Evolutionary conservation across 192 early-diverging fungal species (phyloP), one percentile per base, ranked within the genome.

Genomic region (Podila clonocystis): DNA sequence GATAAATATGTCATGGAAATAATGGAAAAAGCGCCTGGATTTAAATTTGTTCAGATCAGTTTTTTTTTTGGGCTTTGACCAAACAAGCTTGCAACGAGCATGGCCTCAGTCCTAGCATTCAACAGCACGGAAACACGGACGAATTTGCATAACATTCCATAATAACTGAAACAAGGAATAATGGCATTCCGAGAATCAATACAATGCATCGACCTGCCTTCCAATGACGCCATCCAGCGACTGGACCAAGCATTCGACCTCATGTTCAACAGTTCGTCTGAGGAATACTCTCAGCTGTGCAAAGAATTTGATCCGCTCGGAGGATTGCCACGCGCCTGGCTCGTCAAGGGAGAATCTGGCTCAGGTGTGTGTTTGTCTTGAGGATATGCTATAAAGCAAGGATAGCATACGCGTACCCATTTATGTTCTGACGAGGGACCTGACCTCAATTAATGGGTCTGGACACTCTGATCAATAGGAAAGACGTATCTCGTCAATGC

Each of bases 321-420:
- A 4, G 77, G 77, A 5, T 22, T 80, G 1, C 77, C 77, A 0
- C 50, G 71, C n/a, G 48, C 77, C 41, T 80, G 77, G 77, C 38
- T 80, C 19, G 50, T 80, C 49, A 73, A 80, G 33, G 77, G 77
- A 5, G 77, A 80, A 3, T 80, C 77, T 60, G 77, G 77, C 28
- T 29, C 64, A 63, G 76, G 76, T 76, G 59, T 1, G 34, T 48
- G 2, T 61, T 61, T 36, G 31, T 31, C 5, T 45, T 5, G 41
- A 13, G 13, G 41, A 45, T 1, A 17, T 15, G 3, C 13, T 17
- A 9, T 15, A 0, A 12, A 15, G 41, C 2, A 45, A 17, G 2
- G 3, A 11, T 17, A 1, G 19, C 36, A 29, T 8, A 17, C 36
- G 12, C 11, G n/a, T 12, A 5, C 17, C 65, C 20, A 5, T 36